phyloP scores from a whole-genome alignment of 176 grass and related monocot species.

The Triticum turgidum region DNA sequence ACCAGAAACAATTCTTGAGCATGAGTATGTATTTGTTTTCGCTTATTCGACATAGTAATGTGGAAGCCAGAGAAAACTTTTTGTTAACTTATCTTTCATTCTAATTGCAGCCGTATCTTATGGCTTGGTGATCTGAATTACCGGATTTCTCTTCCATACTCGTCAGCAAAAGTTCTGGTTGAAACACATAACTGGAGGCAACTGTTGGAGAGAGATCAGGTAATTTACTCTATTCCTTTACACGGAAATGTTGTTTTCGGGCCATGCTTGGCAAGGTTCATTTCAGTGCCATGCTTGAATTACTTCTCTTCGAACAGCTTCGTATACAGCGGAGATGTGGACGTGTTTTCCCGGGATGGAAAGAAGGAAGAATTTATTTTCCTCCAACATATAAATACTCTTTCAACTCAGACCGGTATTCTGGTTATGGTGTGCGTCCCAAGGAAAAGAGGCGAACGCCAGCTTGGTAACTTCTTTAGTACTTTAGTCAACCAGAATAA shows the following conservation, averaged over 20 bases:
- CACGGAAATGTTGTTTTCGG: neutral
- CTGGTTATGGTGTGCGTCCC: constrained; percentile 62
- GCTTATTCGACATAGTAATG: constrained; percentile 8
- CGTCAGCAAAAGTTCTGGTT: constrained; percentile 79
- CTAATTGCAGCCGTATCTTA: constrained; percentile 72
- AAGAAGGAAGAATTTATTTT: constrained; percentile 97
- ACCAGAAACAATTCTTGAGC: constrained; percentile 89
- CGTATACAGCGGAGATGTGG: constrained; percentile 75
- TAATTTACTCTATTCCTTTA: constrained; percentile 28
- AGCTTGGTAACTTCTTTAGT: constrained; percentile 66
- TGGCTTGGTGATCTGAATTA: constrained; percentile 99
- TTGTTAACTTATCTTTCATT: neutral
- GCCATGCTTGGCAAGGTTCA: neutral
- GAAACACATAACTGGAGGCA: constrained; percentile 96
- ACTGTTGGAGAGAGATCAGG: constrained; percentile 95
- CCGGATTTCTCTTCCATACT: constrained; percentile 87
- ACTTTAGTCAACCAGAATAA: neutral
- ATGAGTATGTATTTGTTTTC: constrained; percentile 57
- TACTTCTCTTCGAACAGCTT: constrained; percentile 57
- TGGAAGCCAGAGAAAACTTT: neutral
- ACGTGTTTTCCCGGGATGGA: constrained; percentile 91
- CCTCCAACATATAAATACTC: constrained; percentile 98
- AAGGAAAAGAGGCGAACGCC: constrained; percentile 96
- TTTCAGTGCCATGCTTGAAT: constrained; percentile 13
- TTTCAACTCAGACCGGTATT: constrained; percentile 90